A percentile compares a stretch with the other conserved stretches of the same genome.
Conservation (phyloP, 768 basidiomycete genomes). For the Antrodiella citrinella region DNA sequence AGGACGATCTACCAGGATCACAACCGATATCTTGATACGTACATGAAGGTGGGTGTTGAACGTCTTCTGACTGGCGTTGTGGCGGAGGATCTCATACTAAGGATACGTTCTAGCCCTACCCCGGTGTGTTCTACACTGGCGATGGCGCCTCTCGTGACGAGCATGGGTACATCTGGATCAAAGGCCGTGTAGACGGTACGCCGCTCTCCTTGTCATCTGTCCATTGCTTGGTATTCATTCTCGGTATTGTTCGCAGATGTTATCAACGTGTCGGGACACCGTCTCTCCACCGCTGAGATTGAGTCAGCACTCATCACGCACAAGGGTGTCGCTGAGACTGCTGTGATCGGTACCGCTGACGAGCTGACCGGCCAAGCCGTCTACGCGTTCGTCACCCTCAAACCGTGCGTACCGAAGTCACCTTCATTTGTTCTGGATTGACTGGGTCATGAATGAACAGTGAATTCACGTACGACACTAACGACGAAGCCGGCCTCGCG, state of each 20-base stretch:
- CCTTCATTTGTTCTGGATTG: constrained; percentile 8
- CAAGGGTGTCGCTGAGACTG: constrained; percentile 89
- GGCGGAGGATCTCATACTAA: constrained; percentile 17
- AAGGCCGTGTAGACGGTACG: constrained; percentile 88
- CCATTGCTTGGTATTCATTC: neutral
- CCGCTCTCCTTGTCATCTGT: constrained; percentile 19
- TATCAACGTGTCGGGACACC: constrained; percentile 97
- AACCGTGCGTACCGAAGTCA: constrained; percentile 75
- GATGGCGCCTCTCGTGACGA: constrained; percentile 93
- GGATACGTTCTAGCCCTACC: constrained; percentile 49
- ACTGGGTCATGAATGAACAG: constrained; percentile 23
- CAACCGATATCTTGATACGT: constrained; percentile 72
- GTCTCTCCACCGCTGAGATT: constrained; percentile 95
- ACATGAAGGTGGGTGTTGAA: constrained; percentile 43
- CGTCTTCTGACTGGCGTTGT: neutral
- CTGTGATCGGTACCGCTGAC: constrained; percentile 77
- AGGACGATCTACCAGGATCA: constrained; percentile 91
- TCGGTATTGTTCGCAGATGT: constrained; percentile 48
- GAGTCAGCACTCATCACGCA: constrained; percentile 95
- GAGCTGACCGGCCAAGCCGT: constrained; percentile 92
- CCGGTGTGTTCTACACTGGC: constrained; percentile 93
- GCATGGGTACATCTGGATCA: constrained; percentile 98
- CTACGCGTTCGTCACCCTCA: constrained; percentile 89
- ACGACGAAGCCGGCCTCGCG: constrained; percentile 57
- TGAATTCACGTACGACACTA: constrained; percentile 71